These are phyloP conservation scores for Cyberlindnera bimundalis DNA, from an alignment of 805 yeast species.

Conservation along the genomic window DNA sequence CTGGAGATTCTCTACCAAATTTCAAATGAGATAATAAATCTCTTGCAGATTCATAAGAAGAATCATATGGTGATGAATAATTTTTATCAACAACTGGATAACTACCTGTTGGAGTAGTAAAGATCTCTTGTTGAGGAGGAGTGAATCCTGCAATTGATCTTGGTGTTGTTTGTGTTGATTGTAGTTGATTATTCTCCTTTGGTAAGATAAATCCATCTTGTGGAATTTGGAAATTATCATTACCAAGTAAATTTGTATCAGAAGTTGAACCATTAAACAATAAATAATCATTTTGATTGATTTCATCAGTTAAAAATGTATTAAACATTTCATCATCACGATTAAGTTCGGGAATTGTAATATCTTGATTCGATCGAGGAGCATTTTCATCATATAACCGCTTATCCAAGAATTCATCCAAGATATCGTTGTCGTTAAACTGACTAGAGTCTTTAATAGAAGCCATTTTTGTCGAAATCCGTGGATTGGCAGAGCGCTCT, in stretches of 20 bases:
- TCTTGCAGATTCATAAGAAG: conserved; percentile 26
- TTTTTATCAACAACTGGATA: conserved; percentile 3
- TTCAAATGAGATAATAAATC: conserved; percentile 22
- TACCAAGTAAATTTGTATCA: conserved; percentile 8
- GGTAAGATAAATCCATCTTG: too few relatives aligned
- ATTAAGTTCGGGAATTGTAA: background rate
- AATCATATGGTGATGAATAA: conserved; percentile 13
- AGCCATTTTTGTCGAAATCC: too few relatives aligned
- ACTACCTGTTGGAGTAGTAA: conserved; percentile 16
- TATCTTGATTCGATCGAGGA: conserved; percentile 4
- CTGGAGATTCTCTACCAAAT: conserved; percentile 26
- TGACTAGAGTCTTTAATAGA: conserved; percentile 23
- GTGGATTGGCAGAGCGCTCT: too few relatives aligned
- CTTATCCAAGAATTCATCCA: conserved; percentile 42
- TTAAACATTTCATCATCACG: conserved; percentile 23
- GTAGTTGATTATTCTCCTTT: too few relatives aligned
- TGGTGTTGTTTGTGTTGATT: conserved; percentile 3
- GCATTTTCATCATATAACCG: conserved; percentile 23
- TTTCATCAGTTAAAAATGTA: conserved; percentile 25
- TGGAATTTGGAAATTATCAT: conserved; percentile 3
- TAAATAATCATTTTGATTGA: conserved; percentile 23
- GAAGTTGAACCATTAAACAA: conserved; percentile 14
- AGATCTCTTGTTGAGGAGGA: conserved; percentile 14
- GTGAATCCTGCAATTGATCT: conserved; percentile 2
- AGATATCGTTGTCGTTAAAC: conserved; percentile 31